These are phyloP conservation scores for Serendipita sp. DNA, from an alignment of 768 basidiomycete genomes.

Conservation along the genomic window DNA sequence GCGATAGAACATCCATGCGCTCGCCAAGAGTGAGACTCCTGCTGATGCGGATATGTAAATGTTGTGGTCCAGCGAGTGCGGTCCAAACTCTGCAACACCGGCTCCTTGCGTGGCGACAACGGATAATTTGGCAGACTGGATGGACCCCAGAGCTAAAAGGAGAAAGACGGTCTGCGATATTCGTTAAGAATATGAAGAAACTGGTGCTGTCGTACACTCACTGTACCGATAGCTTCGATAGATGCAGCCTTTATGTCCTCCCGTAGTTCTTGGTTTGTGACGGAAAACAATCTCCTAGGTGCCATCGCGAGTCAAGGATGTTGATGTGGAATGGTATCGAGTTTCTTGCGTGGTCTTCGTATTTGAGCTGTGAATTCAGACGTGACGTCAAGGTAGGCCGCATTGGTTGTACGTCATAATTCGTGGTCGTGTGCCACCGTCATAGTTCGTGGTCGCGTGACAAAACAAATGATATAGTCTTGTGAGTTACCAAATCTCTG, in stretches of 20 bases:
- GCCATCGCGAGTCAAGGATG: too few species aligned
- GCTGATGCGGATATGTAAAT: slow-evolving; percentile 44
- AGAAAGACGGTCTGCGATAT: slow-evolving; percentile 28
- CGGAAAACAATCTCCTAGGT: too few species aligned
- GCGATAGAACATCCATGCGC: slow-evolving; percentile 53
- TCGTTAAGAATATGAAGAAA: neutral
- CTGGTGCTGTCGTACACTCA: neutral
- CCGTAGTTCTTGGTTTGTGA: too few species aligned
- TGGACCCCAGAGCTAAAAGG: slow-evolving; percentile 46
- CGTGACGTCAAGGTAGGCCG: too few species aligned
- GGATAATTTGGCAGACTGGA: slow-evolving; percentile 33
- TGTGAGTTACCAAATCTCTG: too few species aligned
- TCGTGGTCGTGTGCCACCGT: too few species aligned
- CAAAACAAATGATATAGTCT: too few species aligned
- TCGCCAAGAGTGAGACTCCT: slow-evolving; percentile 45
- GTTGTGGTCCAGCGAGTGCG: slow-evolving; percentile 22
- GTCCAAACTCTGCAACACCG: slow-evolving; percentile 9
- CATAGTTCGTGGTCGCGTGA: too few species aligned
- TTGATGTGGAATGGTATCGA: too few species aligned
- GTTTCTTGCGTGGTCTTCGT: too few species aligned
- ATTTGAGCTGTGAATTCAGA: too few species aligned
- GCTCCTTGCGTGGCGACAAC: slow-evolving; percentile 17
- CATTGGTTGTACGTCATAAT: too few species aligned
- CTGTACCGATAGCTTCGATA: slow-evolving; percentile 11
- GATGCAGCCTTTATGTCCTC: slow-evolving; percentile 10